Evolutionary conservation across 192 early-diverging fungal species (phyloP).

Genomic region (Linnemannia exigua): DNA sequence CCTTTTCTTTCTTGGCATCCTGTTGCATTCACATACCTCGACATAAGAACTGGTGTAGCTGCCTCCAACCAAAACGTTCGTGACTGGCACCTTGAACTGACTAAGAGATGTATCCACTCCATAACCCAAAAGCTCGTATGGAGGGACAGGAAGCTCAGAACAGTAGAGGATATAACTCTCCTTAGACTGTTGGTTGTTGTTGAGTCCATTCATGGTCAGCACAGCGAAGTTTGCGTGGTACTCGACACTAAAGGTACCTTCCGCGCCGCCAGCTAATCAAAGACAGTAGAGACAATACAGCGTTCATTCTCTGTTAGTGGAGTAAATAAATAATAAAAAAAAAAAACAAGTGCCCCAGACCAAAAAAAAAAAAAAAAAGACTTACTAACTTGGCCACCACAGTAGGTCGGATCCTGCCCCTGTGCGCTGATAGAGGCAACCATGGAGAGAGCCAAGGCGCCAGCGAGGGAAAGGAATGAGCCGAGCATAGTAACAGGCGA

Average conservation of each 20-base stretch:
- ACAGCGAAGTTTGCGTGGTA: constrained; percentile 38
- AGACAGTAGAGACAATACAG: too few relatives aligned
- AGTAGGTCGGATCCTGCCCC: constrained; percentile 15
- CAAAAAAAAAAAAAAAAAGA: not conserved
- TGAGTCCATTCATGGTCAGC: constrained; percentile 22
- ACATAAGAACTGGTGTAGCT: constrained; percentile 57
- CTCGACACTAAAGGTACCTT: constrained; percentile 32
- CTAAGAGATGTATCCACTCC: too few relatives aligned
- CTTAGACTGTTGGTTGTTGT: constrained; percentile 22
- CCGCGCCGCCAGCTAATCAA: constrained; percentile 33
- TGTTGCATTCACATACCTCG: constrained; percentile 52
- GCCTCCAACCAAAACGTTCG: constrained; percentile 35
- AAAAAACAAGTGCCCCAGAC: too few relatives aligned
- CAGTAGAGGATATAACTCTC: constrained; percentile 63
- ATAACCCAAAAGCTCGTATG: too few relatives aligned
- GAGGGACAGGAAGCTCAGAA: not conserved
- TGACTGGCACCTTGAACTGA: constrained; percentile 56
- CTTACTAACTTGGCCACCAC: constrained; percentile 15
- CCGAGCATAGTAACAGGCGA: constrained; percentile 9
- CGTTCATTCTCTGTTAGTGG: too few relatives aligned
- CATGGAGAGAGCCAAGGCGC: constrained; percentile 12
- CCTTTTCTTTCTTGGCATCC: too few relatives aligned
- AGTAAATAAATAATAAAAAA: too few relatives aligned
- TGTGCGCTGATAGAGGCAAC: constrained; percentile 12
- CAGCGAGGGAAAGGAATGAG: constrained; percentile 5